Percentiles rank a stretch among this genome's conserved stretches.
phyloP scores from a whole-genome alignment of 495 filamentous ascomycete species.

The Hypoxylon trugodes region DNA sequence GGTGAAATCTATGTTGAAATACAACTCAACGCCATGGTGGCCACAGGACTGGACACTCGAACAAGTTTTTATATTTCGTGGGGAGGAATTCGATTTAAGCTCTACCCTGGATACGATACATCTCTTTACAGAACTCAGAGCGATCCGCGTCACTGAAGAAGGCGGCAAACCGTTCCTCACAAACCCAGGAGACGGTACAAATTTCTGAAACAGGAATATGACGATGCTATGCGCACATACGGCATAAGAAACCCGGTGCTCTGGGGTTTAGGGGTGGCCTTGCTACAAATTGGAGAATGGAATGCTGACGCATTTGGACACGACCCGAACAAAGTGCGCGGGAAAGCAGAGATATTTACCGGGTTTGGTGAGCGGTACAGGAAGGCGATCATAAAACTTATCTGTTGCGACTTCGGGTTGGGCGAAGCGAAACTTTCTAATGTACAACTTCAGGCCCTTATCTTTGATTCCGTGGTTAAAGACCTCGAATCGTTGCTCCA shows the following conservation, averaged over 20 bases:
- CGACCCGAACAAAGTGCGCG: constrained; percentile 15
- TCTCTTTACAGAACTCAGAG: background rate
- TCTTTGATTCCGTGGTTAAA: constrained; percentile 5
- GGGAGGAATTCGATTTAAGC: constrained; percentile 8
- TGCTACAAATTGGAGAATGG: constrained; percentile 41
- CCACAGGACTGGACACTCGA: constrained; percentile 21
- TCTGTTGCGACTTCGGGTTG: constrained; percentile 23
- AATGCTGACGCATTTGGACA: constrained; percentile 9
- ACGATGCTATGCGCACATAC: constrained; percentile 28
- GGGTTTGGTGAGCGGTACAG: constrained; percentile 9
- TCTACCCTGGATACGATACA: constrained; percentile 30
- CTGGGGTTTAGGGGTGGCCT: constrained; percentile 38
- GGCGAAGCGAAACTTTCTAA: constrained; percentile 2
- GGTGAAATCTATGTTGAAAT: constrained; percentile 16
- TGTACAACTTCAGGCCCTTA: constrained; percentile 4
- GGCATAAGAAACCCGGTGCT: constrained; percentile 39
- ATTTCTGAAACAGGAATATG: background rate
- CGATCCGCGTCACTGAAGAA: background rate
- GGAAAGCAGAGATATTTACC: background rate
- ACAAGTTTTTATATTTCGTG: constrained; percentile 22
- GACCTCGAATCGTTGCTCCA: constrained; percentile 18
- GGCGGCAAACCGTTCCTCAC: background rate
- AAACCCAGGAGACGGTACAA: background rate
- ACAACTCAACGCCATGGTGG: constrained; percentile 19
- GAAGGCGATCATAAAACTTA: constrained; percentile 11